A percentile compares a stretch with the other conserved stretches of the same genome.
Conservation (phyloP, 163 green algal genomes). For the Botryococcus braunii region DNA sequence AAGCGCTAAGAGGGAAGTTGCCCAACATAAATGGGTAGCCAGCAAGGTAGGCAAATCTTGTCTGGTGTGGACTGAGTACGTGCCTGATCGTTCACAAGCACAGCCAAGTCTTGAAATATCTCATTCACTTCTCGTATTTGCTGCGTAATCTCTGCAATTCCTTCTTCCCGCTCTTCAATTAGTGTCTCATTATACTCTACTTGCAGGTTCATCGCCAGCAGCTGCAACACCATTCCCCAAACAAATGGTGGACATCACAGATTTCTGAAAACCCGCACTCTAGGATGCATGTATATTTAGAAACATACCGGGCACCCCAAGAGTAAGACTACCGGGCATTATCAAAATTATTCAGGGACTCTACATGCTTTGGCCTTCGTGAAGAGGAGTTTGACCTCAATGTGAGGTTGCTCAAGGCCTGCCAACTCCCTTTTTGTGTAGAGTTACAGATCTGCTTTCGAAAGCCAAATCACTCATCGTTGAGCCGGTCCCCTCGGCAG, state of each 20-base stretch:
- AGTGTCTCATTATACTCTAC: conserved; percentile 85
- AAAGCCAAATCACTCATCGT: too few relatives aligned
- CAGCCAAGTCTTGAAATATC: conserved; percentile 90
- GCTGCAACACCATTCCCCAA: conserved; percentile 18
- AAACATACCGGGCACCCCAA: neutral
- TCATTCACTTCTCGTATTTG: conserved; percentile 94
- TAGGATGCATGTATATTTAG: neutral
- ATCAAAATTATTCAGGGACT: too few relatives aligned
- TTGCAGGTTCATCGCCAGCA: conserved; percentile 46
- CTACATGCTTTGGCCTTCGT: too few relatives aligned
- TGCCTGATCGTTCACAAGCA: conserved; percentile 93
- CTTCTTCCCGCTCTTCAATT: conserved; percentile 88
- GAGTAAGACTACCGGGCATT: neutral
- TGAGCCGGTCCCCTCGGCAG: too few relatives aligned
- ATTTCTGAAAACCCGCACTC: neutral
- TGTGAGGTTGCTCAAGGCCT: too few relatives aligned
- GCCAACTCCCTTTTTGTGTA: too few relatives aligned
- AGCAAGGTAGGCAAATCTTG: too few relatives aligned
- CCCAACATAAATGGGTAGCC: too few relatives aligned
- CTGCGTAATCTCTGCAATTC: conserved; percentile 77
- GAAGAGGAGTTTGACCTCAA: too few relatives aligned
- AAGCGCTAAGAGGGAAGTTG: too few relatives aligned
- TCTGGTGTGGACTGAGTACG: too few relatives aligned
- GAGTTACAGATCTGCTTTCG: too few relatives aligned
- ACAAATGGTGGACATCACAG: neutral